Evolutionary conservation across 2,329 filamentous ascomycete species (phyloP).

Genomic region (Paecilomyces variotii): DNA sequence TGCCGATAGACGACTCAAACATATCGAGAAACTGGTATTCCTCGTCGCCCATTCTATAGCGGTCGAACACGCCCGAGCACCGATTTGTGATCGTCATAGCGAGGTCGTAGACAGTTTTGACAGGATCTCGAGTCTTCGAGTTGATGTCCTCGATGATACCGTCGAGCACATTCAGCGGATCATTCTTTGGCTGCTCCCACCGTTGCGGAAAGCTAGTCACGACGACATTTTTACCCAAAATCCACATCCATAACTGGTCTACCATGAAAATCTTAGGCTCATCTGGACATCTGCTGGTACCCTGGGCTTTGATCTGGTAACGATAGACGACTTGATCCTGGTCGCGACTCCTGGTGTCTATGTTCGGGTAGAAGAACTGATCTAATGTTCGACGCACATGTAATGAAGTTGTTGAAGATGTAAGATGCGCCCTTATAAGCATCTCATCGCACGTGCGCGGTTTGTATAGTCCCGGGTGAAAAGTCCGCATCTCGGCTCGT

Average conservation of each 20-base stretch:
- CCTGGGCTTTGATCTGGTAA: conserved; percentile 40
- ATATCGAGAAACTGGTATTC: conserved; percentile 59
- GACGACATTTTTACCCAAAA: conserved; percentile 50
- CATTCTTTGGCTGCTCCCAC: conserved; percentile 49
- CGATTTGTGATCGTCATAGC: conserved; percentile 54
- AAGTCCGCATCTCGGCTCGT: conserved; percentile 19
- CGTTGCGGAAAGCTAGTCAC: conserved; percentile 38
- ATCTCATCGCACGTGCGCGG: conserved; percentile 23
- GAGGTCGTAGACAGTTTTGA: conserved; percentile 55
- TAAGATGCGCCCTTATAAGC: conserved; percentile 30
- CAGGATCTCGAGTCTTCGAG: conserved; percentile 52
- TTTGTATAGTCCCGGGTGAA: conserved; percentile 18
- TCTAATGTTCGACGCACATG: conserved; percentile 57
- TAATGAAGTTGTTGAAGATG: conserved; percentile 27
- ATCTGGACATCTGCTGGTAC: conserved; percentile 18
- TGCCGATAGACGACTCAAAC: conserved; percentile 57
- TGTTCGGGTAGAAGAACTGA: conserved; percentile 58
- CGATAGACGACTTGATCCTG: conserved; percentile 58
- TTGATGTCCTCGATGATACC: conserved; percentile 57
- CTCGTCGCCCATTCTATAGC: conserved; percentile 50
- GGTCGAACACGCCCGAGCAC: conserved; percentile 54
- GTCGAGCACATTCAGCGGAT: conserved; percentile 56
- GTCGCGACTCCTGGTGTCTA: conserved; percentile 51
- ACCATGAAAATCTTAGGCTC: conserved; percentile 60
- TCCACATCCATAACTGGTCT: conserved; percentile 61